Base-by-base conservation (phyloP, 176 grass and related monocot genomes). In the Cenchrus fungigraminus region DNA sequence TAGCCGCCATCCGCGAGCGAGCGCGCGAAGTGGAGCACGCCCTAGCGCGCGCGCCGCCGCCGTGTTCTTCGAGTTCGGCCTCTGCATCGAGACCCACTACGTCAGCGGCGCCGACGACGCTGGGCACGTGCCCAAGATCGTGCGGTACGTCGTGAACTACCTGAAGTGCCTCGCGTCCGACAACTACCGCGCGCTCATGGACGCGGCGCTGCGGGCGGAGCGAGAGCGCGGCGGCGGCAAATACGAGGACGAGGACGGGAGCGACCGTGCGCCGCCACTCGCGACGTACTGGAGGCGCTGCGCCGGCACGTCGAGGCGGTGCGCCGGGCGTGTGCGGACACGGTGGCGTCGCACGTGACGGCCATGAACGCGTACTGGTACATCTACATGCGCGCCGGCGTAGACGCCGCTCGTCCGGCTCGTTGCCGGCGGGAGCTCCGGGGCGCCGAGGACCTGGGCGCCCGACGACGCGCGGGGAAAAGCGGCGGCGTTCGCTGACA, bases 311-410 rank as follows among this genome's bases (percentile, higher is more conserved):
- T 91, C 13, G 92, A 94, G 87, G 77, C 61, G 60, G 79, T 82
- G 54, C 92, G 87, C 9, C 43, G 81, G 43, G 22, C 8, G 60
- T 83, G 85, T 78, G 2, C 34, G 11, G 72, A 91, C 78, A 31
- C 28, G 9, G 84, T 84, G 78, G 82, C 87, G 46, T 31, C 84
- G 32, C 89, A 91, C 80, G 81, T 91, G 6, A 49, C 81, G 87
- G 89, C 92, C 28, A 94, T 89, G 80, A 94, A 94, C 74, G 69
- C 92, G 20, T 94, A 94, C 87, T 94, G 92, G 92, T 89, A 94
- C 89, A 82, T 94, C 11, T 91, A 89, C 92, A 94, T 89, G 89
- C 87, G 92, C 6, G 60, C 84, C 25, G 20, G 81, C 78, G 20
- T 94, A 89, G 92, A 67, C 19, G 0, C 87, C 87, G 64, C 81